Conservation (phyloP, 495 filamentous ascomycete genomes). For the Daldinia childiae region DNA sequence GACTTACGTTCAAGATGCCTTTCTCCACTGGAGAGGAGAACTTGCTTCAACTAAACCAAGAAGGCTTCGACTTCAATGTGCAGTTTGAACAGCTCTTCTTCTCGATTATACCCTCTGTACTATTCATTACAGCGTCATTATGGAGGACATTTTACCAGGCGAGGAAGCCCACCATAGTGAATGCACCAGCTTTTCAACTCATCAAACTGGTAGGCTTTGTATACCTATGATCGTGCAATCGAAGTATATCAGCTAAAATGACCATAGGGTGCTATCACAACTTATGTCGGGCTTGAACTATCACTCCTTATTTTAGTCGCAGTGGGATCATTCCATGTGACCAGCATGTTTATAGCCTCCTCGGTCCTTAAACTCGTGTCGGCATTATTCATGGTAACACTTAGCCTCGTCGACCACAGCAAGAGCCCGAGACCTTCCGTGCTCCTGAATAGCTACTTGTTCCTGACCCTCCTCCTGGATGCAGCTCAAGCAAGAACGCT, state of each 20-base stretch:
- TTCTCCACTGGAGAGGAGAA: not conserved
- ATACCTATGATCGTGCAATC: not conserved
- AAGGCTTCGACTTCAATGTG: constrained; percentile 68
- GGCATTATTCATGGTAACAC: constrained; percentile 51
- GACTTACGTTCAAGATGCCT: not conserved
- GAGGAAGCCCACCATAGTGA: not conserved
- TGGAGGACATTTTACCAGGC: not conserved
- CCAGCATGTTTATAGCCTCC: constrained; percentile 55
- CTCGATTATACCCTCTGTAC: constrained; percentile 57
- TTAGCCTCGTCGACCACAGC: constrained; percentile 68
- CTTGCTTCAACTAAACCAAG: not conserved
- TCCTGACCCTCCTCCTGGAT: constrained; percentile 69
- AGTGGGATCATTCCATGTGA: constrained; percentile 48
- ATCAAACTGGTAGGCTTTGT: not conserved
- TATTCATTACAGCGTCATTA: constrained; percentile 57
- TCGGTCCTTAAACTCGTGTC: constrained; percentile 51
- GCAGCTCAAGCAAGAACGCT: constrained; percentile 64
- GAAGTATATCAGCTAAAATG: not conserved
- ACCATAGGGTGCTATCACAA: not conserved
- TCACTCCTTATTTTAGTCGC: constrained; percentile 56
- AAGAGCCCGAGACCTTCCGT: constrained; percentile 65
- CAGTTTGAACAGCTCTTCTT: constrained; percentile 68
- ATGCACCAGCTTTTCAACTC: not conserved
- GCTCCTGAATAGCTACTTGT: constrained; percentile 68
- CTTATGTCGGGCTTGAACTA: not conserved